These are phyloP conservation scores for Paraglomus occultum DNA, from an alignment of 192 early-diverging fungal species.

Conservation along the genomic window DNA sequence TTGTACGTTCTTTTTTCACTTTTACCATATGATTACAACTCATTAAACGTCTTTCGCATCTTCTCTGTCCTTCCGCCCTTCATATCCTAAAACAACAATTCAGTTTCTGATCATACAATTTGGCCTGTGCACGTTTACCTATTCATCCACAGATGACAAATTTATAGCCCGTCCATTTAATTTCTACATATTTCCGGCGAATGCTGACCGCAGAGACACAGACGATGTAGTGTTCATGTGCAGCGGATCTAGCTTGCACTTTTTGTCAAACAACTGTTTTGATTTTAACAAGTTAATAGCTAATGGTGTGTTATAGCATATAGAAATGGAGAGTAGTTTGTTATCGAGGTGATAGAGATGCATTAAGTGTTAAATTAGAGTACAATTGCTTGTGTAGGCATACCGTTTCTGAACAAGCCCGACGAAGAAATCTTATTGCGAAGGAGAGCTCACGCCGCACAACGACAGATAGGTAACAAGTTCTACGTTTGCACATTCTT, in stretches of 20 bases:
- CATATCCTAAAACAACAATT: neutral
- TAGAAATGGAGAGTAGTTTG: neutral
- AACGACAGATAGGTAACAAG: slow-evolving; percentile 23
- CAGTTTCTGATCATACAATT: slow-evolving; percentile 69
- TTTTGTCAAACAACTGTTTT: slow-evolving; percentile 74
- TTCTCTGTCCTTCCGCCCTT: too few species aligned
- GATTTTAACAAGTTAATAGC: slow-evolving; percentile 90
- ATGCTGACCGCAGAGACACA: slow-evolving; percentile 40
- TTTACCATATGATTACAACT: too few species aligned
- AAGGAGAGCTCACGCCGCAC: slow-evolving; percentile 17
- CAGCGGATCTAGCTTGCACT: slow-evolving; percentile 61
- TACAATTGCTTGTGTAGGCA: slow-evolving; percentile 9
- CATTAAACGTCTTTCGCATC: too few species aligned
- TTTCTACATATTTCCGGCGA: slow-evolving; percentile 81
- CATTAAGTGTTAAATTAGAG: slow-evolving; percentile 23
- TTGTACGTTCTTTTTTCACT: too few species aligned
- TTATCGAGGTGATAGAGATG: neutral
- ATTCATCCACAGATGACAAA: slow-evolving; percentile 46
- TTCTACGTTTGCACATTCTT: neutral
- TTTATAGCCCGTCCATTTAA: slow-evolving; percentile 86
- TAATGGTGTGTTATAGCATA: slow-evolving; percentile 54
- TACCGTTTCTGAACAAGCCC: slow-evolving; percentile 21
- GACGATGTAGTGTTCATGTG: slow-evolving; percentile 52
- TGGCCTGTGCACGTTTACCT: slow-evolving; percentile 82
- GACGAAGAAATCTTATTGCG: slow-evolving; percentile 14